Percentiles rank a stretch among this genome's conserved stretches.
These are phyloP conservation scores for Coemansia reversa DNA, from an alignment of 192 early-diverging fungal species.

Conservation along the genomic window DNA sequence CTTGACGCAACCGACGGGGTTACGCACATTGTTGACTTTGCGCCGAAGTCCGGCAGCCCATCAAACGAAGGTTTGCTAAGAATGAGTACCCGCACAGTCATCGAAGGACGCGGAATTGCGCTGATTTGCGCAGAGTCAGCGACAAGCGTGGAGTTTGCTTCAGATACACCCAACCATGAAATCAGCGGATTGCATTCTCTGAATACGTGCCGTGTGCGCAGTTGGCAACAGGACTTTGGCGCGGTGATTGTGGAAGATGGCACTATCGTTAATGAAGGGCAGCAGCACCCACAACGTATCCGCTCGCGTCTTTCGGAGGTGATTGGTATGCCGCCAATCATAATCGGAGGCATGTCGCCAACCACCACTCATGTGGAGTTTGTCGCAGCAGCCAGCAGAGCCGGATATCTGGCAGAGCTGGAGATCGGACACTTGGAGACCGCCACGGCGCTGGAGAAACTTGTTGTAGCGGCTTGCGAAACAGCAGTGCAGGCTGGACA, in stretches of 20 bases:
- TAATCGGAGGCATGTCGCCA: constrained; percentile 89
- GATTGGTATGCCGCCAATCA: constrained; percentile 81
- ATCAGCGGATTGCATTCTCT: not conserved
- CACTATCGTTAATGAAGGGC: constrained; percentile 63
- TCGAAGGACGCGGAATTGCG: constrained; percentile 78
- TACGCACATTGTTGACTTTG: constrained; percentile 87
- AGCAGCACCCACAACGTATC: constrained; percentile 56
- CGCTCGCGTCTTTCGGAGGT: constrained; percentile 82
- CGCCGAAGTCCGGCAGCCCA: constrained; percentile 72
- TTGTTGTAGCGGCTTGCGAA: constrained; percentile 69
- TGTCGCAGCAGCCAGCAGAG: constrained; percentile 82
- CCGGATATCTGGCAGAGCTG: constrained; percentile 92
- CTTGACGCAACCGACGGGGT: constrained; percentile 1
- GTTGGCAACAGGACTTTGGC: constrained; percentile 79
- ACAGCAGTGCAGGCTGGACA: constrained; percentile 81
- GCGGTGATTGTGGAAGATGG: not conserved
- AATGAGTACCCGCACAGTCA: constrained; percentile 71
- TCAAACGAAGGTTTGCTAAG: constrained; percentile 13
- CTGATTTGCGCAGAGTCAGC: constrained; percentile 13
- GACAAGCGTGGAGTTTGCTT: too few relatives aligned
- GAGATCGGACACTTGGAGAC: constrained; percentile 81
- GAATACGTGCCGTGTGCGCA: constrained; percentile 26
- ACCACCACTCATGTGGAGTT: constrained; percentile 76
- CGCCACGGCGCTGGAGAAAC: constrained; percentile 48
- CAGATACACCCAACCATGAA: not conserved